Evolutionary conservation across 179 eudicot species (phyloP).

Genomic region (Heliamphora pulchella): DNA sequence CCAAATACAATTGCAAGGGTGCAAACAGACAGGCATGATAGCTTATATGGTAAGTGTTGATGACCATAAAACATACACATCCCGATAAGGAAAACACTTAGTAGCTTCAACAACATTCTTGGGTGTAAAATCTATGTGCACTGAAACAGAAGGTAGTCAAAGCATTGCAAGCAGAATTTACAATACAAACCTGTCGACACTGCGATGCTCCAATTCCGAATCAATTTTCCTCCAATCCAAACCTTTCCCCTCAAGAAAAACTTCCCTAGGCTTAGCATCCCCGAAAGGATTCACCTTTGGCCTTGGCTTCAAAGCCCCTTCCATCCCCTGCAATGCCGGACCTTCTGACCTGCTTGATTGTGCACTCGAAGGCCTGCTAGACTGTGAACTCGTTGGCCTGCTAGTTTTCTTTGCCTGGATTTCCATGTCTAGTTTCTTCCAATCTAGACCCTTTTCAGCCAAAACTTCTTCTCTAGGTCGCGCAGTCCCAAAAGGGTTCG

Average conservation of each 20-base stretch:
- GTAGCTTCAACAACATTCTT: slow-evolving; percentile 18
- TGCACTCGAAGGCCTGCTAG: slow-evolving; percentile 54
- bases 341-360: slow-evolving; percentile 42
- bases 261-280: slow-evolving; percentile 97
- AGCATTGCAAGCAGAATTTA: not conserved
- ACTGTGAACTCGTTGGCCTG: slow-evolving; percentile 73
- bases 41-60: not conserved
- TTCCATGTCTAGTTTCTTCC: slow-evolving; percentile 78
- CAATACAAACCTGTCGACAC: slow-evolving; percentile 60
- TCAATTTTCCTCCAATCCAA: slow-evolving; percentile 95
- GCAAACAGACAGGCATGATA: not conserved
- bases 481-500: slow-evolving; percentile 84
- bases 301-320: slow-evolving; percentile 40
- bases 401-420: slow-evolving; percentile 69
- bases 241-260: slow-evolving; percentile 78
- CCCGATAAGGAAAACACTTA: not conserved
- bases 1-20: no score
- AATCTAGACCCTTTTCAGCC: slow-evolving; percentile 89
- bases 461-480: slow-evolving; percentile 89
- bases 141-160: not conserved
- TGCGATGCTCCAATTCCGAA: slow-evolving; percentile 71
- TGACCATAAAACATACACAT: not conserved
- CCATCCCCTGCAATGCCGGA: slow-evolving; percentile 30
- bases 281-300: slow-evolving; percentile 93
- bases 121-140: no score